Evolutionary conservation across 345 rosid species (phyloP).

Genomic region (Psidium guajava): DNA sequence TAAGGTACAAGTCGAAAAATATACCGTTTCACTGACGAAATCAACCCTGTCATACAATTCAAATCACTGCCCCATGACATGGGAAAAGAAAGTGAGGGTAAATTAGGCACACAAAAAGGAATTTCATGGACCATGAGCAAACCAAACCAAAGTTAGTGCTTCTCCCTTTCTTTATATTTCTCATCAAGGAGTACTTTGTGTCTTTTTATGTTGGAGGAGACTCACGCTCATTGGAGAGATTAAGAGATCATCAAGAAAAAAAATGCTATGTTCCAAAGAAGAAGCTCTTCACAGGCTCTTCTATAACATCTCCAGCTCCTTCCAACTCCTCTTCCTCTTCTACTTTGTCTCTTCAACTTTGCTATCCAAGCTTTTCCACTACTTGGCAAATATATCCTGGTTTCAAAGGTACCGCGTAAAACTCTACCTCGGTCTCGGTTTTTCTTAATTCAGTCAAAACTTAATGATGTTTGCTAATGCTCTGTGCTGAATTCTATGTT

Average conservation of each 20-base stretch:
- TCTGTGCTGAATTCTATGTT: not conserved
- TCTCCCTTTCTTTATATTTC: not conserved
- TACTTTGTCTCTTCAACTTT: conserved; percentile 50
- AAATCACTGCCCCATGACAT: not conserved
- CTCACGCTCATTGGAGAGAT: conserved; percentile 11
- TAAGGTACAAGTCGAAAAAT: not conserved
- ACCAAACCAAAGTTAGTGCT: not conserved
- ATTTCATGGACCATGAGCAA: not conserved
- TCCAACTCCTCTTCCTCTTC: conserved; percentile 56
- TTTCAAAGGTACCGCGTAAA: conserved; percentile 31
- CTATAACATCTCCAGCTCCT: conserved; percentile 62
- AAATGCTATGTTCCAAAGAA: conserved; percentile 75
- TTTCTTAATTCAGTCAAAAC: not conserved
- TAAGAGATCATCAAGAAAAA: conserved; percentile 8
- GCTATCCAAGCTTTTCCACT: conserved; percentile 45
- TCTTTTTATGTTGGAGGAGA: not conserved
- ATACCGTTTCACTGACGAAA: not conserved
- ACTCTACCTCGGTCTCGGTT: not conserved
- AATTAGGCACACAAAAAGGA: not conserved
- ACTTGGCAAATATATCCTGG: conserved; percentile 53
- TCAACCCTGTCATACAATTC: not conserved
- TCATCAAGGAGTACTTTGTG: not conserved
- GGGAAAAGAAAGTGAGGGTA: not conserved
- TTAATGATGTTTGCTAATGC: not conserved
- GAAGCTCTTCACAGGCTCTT: conserved; percentile 67